Conservation (phyloP, 2,329 filamentous ascomycete species). For the Pseudogymnoascus pannorum region DNA sequence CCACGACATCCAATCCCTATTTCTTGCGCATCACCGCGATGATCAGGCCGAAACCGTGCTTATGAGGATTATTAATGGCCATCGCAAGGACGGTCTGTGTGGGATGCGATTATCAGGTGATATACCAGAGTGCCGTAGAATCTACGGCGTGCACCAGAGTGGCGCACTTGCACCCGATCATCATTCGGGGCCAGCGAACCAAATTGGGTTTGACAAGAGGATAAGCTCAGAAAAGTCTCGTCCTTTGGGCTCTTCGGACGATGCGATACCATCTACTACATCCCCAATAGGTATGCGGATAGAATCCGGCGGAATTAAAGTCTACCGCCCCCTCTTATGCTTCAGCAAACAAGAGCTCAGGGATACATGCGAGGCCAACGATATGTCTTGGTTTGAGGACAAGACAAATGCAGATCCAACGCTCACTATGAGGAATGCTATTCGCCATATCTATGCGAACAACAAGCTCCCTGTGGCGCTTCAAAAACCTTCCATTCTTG, state of each 20-base stretch:
- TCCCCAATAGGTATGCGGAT: slow-evolving; percentile 27
- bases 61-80: slow-evolving; percentile 64
- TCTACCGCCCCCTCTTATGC: slow-evolving; percentile 62
- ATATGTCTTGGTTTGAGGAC: slow-evolving; percentile 75
- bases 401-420: slow-evolving; percentile 71
- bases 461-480: slow-evolving; percentile 63
- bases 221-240: background rate
- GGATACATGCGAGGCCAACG: slow-evolving; percentile 62
- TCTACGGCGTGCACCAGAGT: slow-evolving; percentile 65
- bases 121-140: slow-evolving; percentile 77
- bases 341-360: slow-evolving; percentile 69
- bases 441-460: slow-evolving; percentile 57
- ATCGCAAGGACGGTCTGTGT: slow-evolving; percentile 60
- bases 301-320: slow-evolving; percentile 59
- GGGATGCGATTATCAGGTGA: slow-evolving; percentile 59
- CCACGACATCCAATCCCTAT: slow-evolving; percentile 48
- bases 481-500: slow-evolving; percentile 55
- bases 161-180: slow-evolving; percentile 46
- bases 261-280: slow-evolving; percentile 15
- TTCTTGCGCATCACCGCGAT: slow-evolving; percentile 81
- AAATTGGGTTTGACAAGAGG: background rate
- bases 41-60: slow-evolving; percentile 88
- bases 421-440: slow-evolving; percentile 72
- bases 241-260: background rate
- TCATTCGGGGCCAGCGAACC: slow-evolving; percentile 24